A percentile compares a stretch with the other conserved stretches of the same genome.
phyloP scores from a whole-genome alignment of 257 asterid species.

The Thymus mandschuricus region DNA sequence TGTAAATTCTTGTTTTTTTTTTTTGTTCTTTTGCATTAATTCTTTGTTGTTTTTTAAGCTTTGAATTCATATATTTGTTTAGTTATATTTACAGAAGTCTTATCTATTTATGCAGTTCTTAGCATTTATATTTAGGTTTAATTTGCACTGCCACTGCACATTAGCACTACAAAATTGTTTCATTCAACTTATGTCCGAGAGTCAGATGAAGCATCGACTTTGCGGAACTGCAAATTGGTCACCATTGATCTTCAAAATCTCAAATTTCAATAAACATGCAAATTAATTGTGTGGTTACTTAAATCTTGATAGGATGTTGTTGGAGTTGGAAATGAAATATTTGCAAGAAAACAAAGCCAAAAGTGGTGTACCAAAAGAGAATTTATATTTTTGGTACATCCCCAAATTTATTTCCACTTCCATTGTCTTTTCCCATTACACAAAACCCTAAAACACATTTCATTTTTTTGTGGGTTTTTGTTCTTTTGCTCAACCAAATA shows the following conservation, averaged over 20 bases:
- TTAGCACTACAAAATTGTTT: constrained; percentile 5
- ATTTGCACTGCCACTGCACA: constrained; percentile 3
- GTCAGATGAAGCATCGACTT: not conserved
- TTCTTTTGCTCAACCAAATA: constrained; percentile 13
- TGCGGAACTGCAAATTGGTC: constrained; percentile 24
- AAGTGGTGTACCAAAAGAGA: not conserved
- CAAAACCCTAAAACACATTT: not conserved
- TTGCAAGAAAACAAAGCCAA: not conserved
- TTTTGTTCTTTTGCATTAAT: not conserved
- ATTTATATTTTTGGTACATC: not conserved
- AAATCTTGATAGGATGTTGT: not conserved
- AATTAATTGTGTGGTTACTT: not conserved
- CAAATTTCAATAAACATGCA: not conserved
- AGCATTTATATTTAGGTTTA: not conserved
- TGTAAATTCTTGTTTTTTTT: constrained; percentile 25
- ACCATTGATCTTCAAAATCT: not conserved
- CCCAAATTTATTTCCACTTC: not conserved
- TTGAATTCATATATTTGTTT: not conserved
- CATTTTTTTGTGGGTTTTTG: not conserved
- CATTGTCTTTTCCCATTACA: not conserved
- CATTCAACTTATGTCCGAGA: constrained; percentile 22
- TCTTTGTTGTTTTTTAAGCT: too few relatives aligned
- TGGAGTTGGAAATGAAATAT: not conserved
- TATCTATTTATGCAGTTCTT: not conserved
- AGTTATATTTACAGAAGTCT: not conserved